Evolutionary conservation across 2,329 filamentous ascomycete species (phyloP).

Genomic region (Pleochaeta shiraiana): DNA sequence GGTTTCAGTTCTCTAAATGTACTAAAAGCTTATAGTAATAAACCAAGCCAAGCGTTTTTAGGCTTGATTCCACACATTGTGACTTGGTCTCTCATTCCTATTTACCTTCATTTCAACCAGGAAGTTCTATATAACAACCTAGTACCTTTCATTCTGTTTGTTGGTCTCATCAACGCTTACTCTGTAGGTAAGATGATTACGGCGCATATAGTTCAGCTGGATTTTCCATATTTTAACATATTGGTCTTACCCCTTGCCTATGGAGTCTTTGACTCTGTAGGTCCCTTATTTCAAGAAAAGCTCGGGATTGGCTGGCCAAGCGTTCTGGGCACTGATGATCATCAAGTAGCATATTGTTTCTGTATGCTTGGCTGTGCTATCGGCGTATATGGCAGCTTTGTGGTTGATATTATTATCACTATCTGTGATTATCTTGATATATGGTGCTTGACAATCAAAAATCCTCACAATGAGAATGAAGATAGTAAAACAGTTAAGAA

Average conservation of each 20-base stretch:
- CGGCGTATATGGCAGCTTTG: constrained; percentile 93
- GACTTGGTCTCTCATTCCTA: constrained; percentile 54
- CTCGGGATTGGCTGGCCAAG: constrained; percentile 48
- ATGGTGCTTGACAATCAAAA: constrained; percentile 96
- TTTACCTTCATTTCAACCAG: constrained; percentile 72
- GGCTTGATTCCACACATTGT: constrained; percentile 65
- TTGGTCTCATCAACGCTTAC: constrained; percentile 82
- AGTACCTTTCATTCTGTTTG: constrained; percentile 75
- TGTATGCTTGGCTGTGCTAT: constrained; percentile 63
- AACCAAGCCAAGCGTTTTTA: constrained; percentile 50
- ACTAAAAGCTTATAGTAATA: constrained; percentile 54
- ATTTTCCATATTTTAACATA: constrained; percentile 82
- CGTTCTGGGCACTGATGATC: constrained; percentile 51
- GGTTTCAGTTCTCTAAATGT: constrained; percentile 49
- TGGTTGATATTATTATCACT: constrained; percentile 84
- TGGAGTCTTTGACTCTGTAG: constrained; percentile 61
- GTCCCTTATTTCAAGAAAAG: constrained; percentile 39
- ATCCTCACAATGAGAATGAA: constrained; percentile 30
- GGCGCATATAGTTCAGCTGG: constrained; percentile 69
- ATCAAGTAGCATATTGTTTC: constrained; percentile 84
- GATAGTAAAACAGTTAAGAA: constrained; percentile 16
- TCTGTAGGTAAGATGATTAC: constrained; percentile 91
- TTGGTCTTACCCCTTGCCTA: constrained; percentile 55
- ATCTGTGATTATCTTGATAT: constrained; percentile 98
- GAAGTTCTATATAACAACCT: constrained; percentile 63